Conservation (phyloP, 2,329 filamentous ascomycete species). For the Aspergillus unguis region DNA sequence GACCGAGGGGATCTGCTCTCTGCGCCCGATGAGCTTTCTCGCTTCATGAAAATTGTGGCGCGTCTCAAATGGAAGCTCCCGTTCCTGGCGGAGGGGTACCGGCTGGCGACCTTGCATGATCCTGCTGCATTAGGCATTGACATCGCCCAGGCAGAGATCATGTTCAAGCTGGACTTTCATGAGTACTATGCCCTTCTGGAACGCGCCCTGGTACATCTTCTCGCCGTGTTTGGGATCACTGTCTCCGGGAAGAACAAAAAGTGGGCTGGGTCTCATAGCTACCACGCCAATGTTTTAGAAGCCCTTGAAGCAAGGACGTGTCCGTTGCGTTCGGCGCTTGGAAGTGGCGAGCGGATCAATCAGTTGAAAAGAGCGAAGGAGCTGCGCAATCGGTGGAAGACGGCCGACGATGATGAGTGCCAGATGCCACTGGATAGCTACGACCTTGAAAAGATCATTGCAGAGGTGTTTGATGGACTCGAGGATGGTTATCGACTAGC, state of each 20-base stretch:
- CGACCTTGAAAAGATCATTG: slow-evolving; percentile 59
- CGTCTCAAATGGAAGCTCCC: slow-evolving; percentile 63
- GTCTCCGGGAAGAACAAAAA: slow-evolving; percentile 41
- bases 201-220: slow-evolving; percentile 64
- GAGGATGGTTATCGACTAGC: slow-evolving; percentile 57
- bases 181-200: slow-evolving; percentile 73
- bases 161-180: slow-evolving; percentile 76
- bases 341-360: slow-evolving; percentile 52
- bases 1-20: slow-evolving; percentile 2
- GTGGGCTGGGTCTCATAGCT: slow-evolving; percentile 50
- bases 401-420: slow-evolving; percentile 45
- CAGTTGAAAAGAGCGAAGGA: slow-evolving; percentile 66
- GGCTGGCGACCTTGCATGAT: slow-evolving; percentile 44
- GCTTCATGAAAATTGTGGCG: slow-evolving; percentile 60
- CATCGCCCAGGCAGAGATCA: slow-evolving; percentile 52
- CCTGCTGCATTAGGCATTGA: slow-evolving; percentile 8
- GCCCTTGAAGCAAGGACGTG: slow-evolving; percentile 57
- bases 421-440: slow-evolving; percentile 54
- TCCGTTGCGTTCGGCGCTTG: slow-evolving; percentile 57
- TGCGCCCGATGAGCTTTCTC: slow-evolving; percentile 48
- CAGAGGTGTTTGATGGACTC: slow-evolving; percentile 56
- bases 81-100: slow-evolving; percentile 57
- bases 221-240: slow-evolving; percentile 60
- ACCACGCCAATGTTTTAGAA: slow-evolving; percentile 67
- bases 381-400: slow-evolving; percentile 69